These are phyloP conservation scores for Skeletonema menzelii DNA, from an alignment of 108 stramenopile genomes.

Conservation along the genomic window DNA sequence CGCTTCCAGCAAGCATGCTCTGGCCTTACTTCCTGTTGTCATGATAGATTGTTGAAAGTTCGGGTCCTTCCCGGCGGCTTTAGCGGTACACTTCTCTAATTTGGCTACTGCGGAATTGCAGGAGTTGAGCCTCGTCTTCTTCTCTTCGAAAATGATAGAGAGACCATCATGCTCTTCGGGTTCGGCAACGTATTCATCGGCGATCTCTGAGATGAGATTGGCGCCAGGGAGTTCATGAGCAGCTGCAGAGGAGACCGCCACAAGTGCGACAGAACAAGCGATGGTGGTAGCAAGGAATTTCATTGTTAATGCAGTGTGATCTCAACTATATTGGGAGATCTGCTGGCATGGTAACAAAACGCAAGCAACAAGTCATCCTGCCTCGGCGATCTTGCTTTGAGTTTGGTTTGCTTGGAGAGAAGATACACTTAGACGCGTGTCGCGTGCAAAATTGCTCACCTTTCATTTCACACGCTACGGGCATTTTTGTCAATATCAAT, in stretches of 20 bases:
- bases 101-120: background rate
- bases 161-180: too few relatives aligned
- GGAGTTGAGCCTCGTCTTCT: background rate
- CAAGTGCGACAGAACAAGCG: background rate
- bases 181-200: background rate
- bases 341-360: too few relatives aligned
- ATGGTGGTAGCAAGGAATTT: background rate
- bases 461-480: too few relatives aligned
- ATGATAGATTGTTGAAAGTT: background rate
- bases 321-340: too few relatives aligned
- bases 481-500: too few relatives aligned
- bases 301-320: background rate
- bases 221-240: background rate
- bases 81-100: background rate
- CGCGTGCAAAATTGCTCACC: background rate
- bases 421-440: too few relatives aligned
- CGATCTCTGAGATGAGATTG: background rate
- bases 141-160: too few relatives aligned
- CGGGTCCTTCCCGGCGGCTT: background rate
- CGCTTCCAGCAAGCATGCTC: background rate
- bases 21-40: background rate
- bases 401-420: too few relatives aligned
- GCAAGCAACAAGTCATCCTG: too few relatives aligned
- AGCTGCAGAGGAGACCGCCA: background rate
- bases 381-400: too few relatives aligned